These are phyloP conservation scores for Vaccinium corymbosum DNA, from an alignment of 148 eudicot genomes.

Conservation along the genomic window DNA sequence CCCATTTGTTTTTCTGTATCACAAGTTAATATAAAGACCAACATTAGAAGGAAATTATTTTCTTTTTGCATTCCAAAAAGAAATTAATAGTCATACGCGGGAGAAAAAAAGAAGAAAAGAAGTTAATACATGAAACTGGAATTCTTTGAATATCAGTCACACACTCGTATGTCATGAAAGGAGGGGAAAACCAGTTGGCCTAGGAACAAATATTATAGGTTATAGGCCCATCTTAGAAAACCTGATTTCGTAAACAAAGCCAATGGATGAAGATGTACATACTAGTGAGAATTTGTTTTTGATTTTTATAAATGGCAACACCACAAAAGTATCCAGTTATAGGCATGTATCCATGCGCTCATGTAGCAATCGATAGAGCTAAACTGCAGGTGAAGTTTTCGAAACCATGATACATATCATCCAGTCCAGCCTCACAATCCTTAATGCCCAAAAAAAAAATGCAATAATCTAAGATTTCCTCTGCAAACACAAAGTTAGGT, in stretches of 20 bases:
- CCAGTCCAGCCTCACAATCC: not conserved
- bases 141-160: too few relatives aligned
- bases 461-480: not conserved
- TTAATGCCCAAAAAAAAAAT: not conserved
- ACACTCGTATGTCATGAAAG: not conserved
- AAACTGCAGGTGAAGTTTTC: not conserved
- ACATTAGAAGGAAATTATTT: not conserved
- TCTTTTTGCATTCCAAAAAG: too few relatives aligned
- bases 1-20: slow-evolving; percentile 94
- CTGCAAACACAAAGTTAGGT: not conserved
- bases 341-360: not conserved
- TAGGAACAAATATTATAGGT: not conserved
- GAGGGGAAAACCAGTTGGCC: not conserved
- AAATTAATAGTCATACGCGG: not conserved
- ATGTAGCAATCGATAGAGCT: not conserved
- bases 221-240: not conserved
- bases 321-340: not conserved
- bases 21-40: slow-evolving; percentile 9
- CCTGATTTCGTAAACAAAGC: not conserved
- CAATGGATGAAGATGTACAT: not conserved
- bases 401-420: not conserved
- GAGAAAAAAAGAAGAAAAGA: too few relatives aligned
- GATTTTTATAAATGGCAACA: not conserved
- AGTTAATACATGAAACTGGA: not conserved
- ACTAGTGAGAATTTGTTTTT: not conserved